These are phyloP conservation scores for Ceratocystis papillata DNA, from an alignment of 2,329 filamentous ascomycete species.

Conservation along the genomic window DNA sequence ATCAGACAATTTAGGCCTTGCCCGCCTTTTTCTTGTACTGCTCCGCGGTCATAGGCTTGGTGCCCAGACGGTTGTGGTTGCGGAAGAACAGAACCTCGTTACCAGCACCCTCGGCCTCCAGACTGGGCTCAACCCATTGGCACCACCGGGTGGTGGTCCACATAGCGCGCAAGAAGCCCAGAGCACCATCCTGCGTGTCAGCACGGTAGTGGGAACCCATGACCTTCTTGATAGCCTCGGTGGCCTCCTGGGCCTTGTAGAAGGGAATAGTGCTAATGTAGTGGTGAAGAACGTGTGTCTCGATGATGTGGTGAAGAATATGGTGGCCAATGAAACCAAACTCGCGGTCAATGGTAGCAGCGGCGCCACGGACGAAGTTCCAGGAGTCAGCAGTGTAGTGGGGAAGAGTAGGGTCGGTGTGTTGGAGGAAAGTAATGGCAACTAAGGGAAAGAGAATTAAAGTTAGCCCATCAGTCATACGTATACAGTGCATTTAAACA, in stretches of 20 bases:
- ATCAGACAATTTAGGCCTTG: constrained; percentile 15
- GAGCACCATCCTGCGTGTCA: constrained; percentile 61
- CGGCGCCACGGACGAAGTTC: constrained; percentile 88
- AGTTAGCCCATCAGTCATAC: background rate
- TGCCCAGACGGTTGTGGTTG: constrained; percentile 80
- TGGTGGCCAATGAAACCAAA: constrained; percentile 90
- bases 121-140: constrained; percentile 94
- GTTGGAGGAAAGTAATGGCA: constrained; percentile 93
- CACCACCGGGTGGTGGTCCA: constrained; percentile 75
- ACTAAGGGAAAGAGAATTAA: constrained; percentile 42
- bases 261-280: constrained; percentile 83
- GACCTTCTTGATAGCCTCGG: constrained; percentile 83
- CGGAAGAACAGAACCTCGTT: constrained; percentile 88
- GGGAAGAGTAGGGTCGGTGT: constrained; percentile 87
- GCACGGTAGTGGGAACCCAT: constrained; percentile 94
- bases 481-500: background rate
- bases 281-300: constrained; percentile 96
- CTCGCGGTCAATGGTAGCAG: constrained; percentile 92
- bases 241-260: constrained; percentile 90
- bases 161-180: constrained; percentile 75
- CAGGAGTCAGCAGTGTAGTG: constrained; percentile 81
- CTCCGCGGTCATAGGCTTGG: constrained; percentile 32
- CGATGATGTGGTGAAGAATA: constrained; percentile 89
- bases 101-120: constrained; percentile 65
- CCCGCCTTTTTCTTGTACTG: constrained; percentile 14